Evolutionary conservation across 805 yeast genomes (phyloP), one percentile per base, ranked within the genome.

Genomic region (Wickerhamiella occidentalis): DNA sequence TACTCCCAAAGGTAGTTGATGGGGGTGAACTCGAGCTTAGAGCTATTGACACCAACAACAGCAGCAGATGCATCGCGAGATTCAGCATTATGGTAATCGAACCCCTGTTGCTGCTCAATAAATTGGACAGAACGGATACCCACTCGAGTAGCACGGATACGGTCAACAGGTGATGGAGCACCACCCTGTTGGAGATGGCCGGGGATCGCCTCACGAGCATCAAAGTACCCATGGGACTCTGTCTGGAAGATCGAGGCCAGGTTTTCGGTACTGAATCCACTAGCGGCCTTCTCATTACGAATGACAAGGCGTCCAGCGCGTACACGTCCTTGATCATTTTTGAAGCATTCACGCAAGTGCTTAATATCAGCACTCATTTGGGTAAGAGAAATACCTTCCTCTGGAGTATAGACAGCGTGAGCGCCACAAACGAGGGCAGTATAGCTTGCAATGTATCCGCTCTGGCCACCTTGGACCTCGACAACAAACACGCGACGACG

Each of bases 141-240:
- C 64, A 82, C 82, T 64, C 97, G 78, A 5, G 88, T 80, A 6
- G 95, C 95, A 55, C 81, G 76, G 35, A 87, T 80, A 65, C 97
- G 79, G 64, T 92, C 98, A 71, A 88, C 83, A 6, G 97, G 86
- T 6, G 95, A 81, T 46, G 98, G 98, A 48, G 79, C 76, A 52
- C 88, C 92, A 64, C 98, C 98, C 69, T 92, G 98, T 73, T 92
- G 98, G 51, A 90, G 92, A 63, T 90, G 97, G 26, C 98, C 98
- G 23, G 98, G 98, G 52, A 88, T 78, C 13, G 97, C 97, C 3
- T 95, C 87, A 64, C 94, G 81, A 15, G 92, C 82, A 60, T 88
- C 96, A 63, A 85, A 92, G 56, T 73, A 74, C 44, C 83, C 85
- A 35, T 74, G 66, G 30, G 87, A 80, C 59, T 85, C 88, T 61